A percentile compares a stretch with the other conserved stretches of the same genome.
These are phyloP conservation scores for Aureobasidium sp. DNA, from an alignment of 2,329 filamentous ascomycete genomes.

Conservation along the genomic window DNA sequence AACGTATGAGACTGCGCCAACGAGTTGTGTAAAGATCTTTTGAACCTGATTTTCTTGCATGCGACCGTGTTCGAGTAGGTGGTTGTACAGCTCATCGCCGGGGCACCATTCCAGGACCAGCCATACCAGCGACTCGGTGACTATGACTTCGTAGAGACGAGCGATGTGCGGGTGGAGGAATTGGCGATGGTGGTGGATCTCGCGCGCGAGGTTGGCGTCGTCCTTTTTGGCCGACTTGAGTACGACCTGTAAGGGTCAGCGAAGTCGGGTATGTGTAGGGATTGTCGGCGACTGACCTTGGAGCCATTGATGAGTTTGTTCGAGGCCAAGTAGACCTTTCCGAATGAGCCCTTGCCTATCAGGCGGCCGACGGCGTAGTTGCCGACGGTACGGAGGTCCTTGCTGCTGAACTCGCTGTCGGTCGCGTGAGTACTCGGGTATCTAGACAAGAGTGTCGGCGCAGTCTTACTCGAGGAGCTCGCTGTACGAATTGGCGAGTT, in stretches of 20 bases:
- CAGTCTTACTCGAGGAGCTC: constrained; percentile 81
- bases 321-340: constrained; percentile 91
- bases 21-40: constrained; percentile 91
- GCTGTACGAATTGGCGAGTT: constrained; percentile 94
- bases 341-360: constrained; percentile 96
- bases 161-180: constrained; percentile 97
- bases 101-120: constrained; percentile 94
- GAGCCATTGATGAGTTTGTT: constrained; percentile 98
- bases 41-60: constrained; percentile 82
- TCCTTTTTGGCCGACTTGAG: constrained; percentile 97
- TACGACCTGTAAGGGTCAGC: constrained; percentile 60
- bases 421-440: constrained; percentile 18
- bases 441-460: background rate
- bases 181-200: constrained; percentile 97
- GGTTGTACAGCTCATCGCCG: constrained; percentile 94
- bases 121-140: constrained; percentile 93
- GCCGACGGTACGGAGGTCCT: constrained; percentile 84
- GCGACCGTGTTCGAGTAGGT: constrained; percentile 79
- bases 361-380: constrained; percentile 89
- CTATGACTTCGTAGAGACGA: constrained; percentile 93
- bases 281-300: constrained; percentile 53
- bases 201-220: constrained; percentile 89
- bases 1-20: constrained; percentile 90
- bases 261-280: background rate
- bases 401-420: constrained; percentile 81